These are phyloP conservation scores for Berkeleyomyces basicola DNA, from an alignment of 2,329 filamentous ascomycete genomes.

Conservation along the genomic window DNA sequence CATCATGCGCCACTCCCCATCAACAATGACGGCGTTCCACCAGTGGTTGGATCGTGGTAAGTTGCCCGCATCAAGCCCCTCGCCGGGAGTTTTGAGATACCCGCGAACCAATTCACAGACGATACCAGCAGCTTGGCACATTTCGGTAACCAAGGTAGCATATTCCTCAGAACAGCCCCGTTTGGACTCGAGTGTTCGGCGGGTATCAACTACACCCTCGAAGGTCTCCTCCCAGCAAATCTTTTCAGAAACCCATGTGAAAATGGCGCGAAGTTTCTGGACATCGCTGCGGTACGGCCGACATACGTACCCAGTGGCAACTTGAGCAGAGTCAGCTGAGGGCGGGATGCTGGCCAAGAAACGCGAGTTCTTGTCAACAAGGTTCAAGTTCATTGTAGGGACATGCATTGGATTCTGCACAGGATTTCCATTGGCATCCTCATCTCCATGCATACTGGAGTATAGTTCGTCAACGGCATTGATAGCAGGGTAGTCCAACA, in stretches of 20 bases:
- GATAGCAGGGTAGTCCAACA: conserved; percentile 81
- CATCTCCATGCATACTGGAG: conserved; percentile 74
- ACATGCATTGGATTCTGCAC: conserved; percentile 75
- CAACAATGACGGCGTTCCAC: conserved; percentile 91
- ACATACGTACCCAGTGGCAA: conserved; percentile 86
- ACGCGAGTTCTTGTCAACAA: conserved; percentile 90
- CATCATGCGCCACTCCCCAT: conserved; percentile 92
- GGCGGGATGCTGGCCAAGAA: conserved; percentile 75
- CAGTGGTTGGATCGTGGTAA: conserved; percentile 86
- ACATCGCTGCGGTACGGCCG: conserved; percentile 88
- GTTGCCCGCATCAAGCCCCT: conserved; percentile 61
- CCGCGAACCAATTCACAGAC: conserved; percentile 76
- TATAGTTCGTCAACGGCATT: conserved; percentile 81
- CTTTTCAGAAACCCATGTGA: conserved; percentile 93
- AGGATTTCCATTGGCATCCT: conserved; percentile 68
- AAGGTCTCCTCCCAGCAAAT: conserved; percentile 92
- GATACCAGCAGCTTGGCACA: conserved; percentile 81
- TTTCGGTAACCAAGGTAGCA: conserved; percentile 72
- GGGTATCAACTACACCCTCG: conserved; percentile 67
- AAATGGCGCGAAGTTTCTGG: conserved; percentile 82
- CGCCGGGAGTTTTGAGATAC: conserved; percentile 80
- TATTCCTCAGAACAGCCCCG: conserved; percentile 81
- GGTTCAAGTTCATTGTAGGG: conserved; percentile 55
- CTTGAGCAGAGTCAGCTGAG: conserved; percentile 60
- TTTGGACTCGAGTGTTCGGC: conserved; percentile 67